Evolutionary conservation across 306 rosid species (phyloP).

Genomic region (Pyrus communis): DNA sequence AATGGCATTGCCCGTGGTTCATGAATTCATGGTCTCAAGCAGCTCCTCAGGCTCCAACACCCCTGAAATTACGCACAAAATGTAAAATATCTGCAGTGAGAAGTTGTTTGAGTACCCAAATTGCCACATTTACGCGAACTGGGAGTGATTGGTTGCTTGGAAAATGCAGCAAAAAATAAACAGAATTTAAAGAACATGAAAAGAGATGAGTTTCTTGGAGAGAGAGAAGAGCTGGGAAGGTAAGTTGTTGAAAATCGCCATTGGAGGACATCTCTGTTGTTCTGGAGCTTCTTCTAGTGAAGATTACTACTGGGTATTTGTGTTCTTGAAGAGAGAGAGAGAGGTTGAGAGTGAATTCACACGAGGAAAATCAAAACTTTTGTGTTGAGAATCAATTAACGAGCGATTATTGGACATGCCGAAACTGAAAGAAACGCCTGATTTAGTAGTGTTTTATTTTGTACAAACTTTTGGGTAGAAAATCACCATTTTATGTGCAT

Average conservation of each 20-base stretch:
- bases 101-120: background rate
- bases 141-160: background rate
- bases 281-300: background rate
- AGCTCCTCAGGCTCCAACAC: conserved; percentile 57
- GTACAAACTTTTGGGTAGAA: background rate
- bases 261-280: background rate
- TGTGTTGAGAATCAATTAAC: background rate
- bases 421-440: background rate
- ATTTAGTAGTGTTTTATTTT: background rate
- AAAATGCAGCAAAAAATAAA: background rate
- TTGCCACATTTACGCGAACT: background rate
- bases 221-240: conserved; percentile 6
- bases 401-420: background rate
- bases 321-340: background rate
- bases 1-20: background rate
- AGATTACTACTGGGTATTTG: background rate
- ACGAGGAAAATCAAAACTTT: background rate
- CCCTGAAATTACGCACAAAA: conserved; percentile 29
- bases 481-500: too few species aligned
- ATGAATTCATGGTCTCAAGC: conserved; percentile 22
- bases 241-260: background rate
- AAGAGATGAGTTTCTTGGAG: background rate
- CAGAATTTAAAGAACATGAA: background rate
- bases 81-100: background rate
- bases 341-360: background rate